These are phyloP conservation scores for Microsporum ferrugineum DNA, from an alignment of 2,329 filamentous ascomycete genomes.

Conservation along the genomic window DNA sequence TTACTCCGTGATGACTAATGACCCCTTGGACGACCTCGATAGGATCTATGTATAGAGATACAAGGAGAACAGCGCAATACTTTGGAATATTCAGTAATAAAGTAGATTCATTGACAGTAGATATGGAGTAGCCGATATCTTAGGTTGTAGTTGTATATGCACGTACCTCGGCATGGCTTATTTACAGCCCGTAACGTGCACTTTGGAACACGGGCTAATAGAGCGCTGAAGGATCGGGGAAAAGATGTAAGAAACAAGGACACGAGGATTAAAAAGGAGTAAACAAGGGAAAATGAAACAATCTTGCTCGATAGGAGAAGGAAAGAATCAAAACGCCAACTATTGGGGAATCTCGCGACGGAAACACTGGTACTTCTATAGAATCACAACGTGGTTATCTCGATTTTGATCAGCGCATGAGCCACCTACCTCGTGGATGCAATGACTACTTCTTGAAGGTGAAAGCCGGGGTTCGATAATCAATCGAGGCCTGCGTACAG, in stretches of 20 bases:
- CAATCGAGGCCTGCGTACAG: conserved; percentile 60
- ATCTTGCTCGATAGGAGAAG: background rate
- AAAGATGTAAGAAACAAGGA: background rate
- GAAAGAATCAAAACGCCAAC: background rate
- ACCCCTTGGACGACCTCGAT: no score
- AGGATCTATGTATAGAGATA: no score
- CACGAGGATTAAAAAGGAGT: background rate
- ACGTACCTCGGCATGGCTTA: background rate
- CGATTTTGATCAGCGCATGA: background rate
- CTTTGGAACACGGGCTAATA: background rate
- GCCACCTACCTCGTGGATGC: background rate
- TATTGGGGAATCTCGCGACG: background rate
- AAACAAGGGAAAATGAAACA: background rate
- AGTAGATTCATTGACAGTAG: background rate
- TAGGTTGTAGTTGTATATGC: background rate
- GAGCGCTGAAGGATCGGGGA: background rate
- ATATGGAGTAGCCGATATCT: background rate
- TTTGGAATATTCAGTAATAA: background rate
- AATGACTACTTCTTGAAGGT: background rate
- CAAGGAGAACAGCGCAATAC: no score
- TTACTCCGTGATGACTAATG: no score
- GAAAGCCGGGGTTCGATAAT: background rate
- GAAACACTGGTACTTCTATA: background rate
- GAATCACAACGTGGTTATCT: background rate
- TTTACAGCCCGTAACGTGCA: background rate